Base-by-base conservation (phyloP, 768 basidiomycete species). In the Tricholoma bakamatsutake region DNA sequence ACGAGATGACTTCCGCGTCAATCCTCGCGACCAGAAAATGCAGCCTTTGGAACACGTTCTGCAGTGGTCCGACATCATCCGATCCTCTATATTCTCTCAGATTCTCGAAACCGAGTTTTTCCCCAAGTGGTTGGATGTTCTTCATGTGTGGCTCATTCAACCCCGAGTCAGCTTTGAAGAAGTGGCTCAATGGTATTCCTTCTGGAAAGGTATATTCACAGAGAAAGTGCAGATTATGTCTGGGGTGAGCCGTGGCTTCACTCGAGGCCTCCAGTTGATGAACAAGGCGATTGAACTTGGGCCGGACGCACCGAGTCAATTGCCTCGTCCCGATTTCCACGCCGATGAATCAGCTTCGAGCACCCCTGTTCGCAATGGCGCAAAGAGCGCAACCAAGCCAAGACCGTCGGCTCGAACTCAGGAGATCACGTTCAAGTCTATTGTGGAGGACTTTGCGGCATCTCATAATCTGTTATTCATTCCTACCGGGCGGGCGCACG, bases 141-240 rank as follows among this genome's bases (percentile, higher is more conserved):
- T 99, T 21, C 87, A 95, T 65, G 71, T 92, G 45, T 98, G 97
- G 97, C 85, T 99, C 39, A 78, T 88, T n/a, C 90, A 93, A 60
- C 91, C 93, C 1, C 81, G 75, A 46, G 88, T 88, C 64, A 94
- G 84, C 72, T 88, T 93, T 62, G 91, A 89, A 62, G 93, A 98
- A 69, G 93, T 99, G 9, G 89, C 89, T 3, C 82, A 88, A 57
- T 99, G 97, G 97, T 97, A 87, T 68, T 80, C 79, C 1, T 90
- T 84, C 68, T 98, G 96, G 96, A 96, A 94, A 69, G 69, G 71
- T 2, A 65, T 78, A 39, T 93, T 98, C 68, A 80, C 90, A 0
- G 87, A 87, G 59, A 71, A 77, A 13, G 71, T 96, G n/a, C 80
- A 82, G 60, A 77, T 74, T 28, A 73, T 90, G 61, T 72, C 79